Conservation (phyloP, 768 basidiomycete genomes). For the Xerocomellus dryophilus region DNA sequence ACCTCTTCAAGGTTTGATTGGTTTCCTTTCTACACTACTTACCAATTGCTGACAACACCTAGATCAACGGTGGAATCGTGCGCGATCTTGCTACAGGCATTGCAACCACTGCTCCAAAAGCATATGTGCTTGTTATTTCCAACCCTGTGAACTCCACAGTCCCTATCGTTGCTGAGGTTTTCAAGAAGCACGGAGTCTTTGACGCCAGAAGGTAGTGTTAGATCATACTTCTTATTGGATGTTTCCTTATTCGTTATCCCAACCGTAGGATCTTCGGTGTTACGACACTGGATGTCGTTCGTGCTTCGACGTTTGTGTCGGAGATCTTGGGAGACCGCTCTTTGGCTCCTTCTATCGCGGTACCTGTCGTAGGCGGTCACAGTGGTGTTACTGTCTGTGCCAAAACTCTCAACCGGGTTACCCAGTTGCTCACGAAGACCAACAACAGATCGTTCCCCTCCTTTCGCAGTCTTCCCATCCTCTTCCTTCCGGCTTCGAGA, state of each 20-base stretch:
- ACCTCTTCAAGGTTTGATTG: slow-evolving; percentile 81
- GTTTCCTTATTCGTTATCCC: background rate
- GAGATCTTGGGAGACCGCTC: slow-evolving; percentile 67
- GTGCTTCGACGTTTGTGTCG: slow-evolving; percentile 93
- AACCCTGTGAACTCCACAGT: slow-evolving; percentile 99
- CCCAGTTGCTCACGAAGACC: slow-evolving; percentile 6
- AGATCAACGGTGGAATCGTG: slow-evolving; percentile 99
- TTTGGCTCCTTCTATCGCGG: slow-evolving; percentile 58
- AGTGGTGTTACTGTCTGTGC: slow-evolving; percentile 78
- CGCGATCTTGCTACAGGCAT: slow-evolving; percentile 89
- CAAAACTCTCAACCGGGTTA: background rate
- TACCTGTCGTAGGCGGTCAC: slow-evolving; percentile 95
- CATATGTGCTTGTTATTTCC: slow-evolving; percentile 93
- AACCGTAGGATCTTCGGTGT: slow-evolving; percentile 85
- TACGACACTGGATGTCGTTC: slow-evolving; percentile 95
- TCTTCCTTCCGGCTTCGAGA: slow-evolving; percentile 56
- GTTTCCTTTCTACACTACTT: background rate
- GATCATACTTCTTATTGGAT: background rate
- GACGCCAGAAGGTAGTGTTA: slow-evolving; percentile 78
- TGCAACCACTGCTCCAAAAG: slow-evolving; percentile 80
- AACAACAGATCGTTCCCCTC: slow-evolving; percentile 77
- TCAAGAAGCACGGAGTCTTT: slow-evolving; percentile 90
- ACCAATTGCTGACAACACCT: slow-evolving; percentile 4
- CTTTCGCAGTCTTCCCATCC: slow-evolving; percentile 86
- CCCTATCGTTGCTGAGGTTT: slow-evolving; percentile 91